Evolutionary conservation across 495 filamentous ascomycete species (phyloP).

Genomic region (Podospora pseudoanserina): DNA sequence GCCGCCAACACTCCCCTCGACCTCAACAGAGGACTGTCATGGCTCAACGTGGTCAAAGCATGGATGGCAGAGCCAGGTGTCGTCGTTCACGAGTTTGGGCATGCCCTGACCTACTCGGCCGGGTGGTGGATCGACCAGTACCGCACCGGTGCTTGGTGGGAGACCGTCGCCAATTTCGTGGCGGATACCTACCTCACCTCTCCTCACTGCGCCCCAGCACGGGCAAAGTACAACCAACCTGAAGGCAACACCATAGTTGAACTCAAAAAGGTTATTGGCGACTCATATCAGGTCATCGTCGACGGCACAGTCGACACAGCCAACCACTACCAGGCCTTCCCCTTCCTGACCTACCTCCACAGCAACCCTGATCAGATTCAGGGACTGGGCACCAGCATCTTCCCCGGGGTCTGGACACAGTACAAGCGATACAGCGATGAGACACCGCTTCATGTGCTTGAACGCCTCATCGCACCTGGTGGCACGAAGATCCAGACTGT

Average conservation of each 20-base stretch:
- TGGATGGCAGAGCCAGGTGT: constrained; percentile 40
- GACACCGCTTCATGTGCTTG: constrained; percentile 42
- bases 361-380: constrained; percentile 42
- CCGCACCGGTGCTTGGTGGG: constrained; percentile 47
- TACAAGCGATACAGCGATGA: constrained; percentile 44
- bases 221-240: constrained; percentile 29
- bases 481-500: constrained; percentile 35
- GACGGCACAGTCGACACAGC: constrained; percentile 35
- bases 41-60: constrained; percentile 39
- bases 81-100: constrained; percentile 45
- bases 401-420: constrained; percentile 39
- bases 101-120: constrained; percentile 41
- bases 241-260: constrained; percentile 40
- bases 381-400: constrained; percentile 35
- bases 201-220: constrained; percentile 30
- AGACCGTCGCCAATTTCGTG: constrained; percentile 45
- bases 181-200: constrained; percentile 45
- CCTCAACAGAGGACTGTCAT: constrained; percentile 32
- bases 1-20: constrained; percentile 42
- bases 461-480: constrained; percentile 29
- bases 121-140: constrained; percentile 43
- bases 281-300: constrained; percentile 44
- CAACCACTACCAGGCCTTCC: constrained; percentile 38
- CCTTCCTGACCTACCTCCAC: constrained; percentile 41
- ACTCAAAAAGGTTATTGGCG: constrained; percentile 40